Evolutionary conservation across 2,329 filamentous ascomycete species (phyloP).

Genomic region (Penicillium thymicola): DNA sequence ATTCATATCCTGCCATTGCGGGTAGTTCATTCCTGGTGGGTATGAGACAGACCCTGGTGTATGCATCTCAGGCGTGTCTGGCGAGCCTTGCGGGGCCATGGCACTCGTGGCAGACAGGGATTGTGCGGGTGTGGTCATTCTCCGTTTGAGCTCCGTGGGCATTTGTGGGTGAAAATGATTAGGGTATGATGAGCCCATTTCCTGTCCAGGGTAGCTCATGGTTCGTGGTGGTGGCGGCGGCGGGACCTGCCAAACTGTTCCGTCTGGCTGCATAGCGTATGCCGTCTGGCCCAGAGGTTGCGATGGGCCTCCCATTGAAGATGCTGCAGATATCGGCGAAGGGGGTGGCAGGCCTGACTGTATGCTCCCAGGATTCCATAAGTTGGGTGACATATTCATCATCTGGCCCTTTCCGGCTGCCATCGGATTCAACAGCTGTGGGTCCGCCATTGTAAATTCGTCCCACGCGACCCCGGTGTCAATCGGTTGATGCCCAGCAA

Average conservation of each 20-base stretch:
- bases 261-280: constrained; percentile 37
- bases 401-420: constrained; percentile 30
- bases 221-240: constrained; percentile 27
- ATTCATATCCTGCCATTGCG: constrained; percentile 31
- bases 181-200: constrained; percentile 30
- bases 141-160: constrained; percentile 34
- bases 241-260: constrained; percentile 36
- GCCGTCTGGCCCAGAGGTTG: constrained; percentile 30
- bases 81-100: constrained; percentile 26
- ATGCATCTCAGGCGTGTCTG: constrained; percentile 26
- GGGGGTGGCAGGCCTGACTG: constrained; percentile 29
- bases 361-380: constrained; percentile 31
- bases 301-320: constrained; percentile 31
- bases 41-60: constrained; percentile 31
- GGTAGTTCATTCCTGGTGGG: constrained; percentile 30
- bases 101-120: constrained; percentile 16
- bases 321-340: constrained; percentile 29
- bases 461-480: constrained; percentile 39
- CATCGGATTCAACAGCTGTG: constrained; percentile 36
- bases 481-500: constrained; percentile 31
- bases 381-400: constrained; percentile 32
- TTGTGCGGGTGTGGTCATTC: constrained; percentile 38
- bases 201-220: constrained; percentile 36
- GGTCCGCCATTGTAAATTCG: constrained; percentile 37
- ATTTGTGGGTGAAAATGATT: constrained; percentile 30